These are phyloP conservation scores for Erodium moschatum DNA, from an alignment of 441 rosid genomes.

Conservation along the genomic window DNA sequence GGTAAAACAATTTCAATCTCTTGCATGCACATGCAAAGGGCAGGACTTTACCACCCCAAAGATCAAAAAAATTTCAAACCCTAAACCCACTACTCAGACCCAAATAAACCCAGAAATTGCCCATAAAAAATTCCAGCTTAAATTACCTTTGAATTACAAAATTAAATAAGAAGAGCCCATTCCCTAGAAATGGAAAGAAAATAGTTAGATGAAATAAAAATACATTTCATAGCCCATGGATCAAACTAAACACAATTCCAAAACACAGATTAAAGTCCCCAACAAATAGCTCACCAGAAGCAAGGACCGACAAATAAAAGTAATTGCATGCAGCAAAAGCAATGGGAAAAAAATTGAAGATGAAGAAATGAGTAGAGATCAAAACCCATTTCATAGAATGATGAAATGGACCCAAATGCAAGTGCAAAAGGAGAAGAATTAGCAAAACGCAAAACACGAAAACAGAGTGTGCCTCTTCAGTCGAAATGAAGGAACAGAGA, in stretches of 20 bases:
- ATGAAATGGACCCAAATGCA: not conserved
- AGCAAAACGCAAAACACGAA: not conserved
- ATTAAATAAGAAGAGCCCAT: not conserved
- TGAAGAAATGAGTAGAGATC: not conserved
- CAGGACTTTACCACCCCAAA: not conserved
- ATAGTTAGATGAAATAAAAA: not conserved
- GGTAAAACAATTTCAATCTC: not conserved
- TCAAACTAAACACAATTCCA: not conserved
- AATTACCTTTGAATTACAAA: slow-evolving; percentile 1
- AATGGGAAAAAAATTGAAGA: not conserved
- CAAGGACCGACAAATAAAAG: not conserved
- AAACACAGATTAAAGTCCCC: not conserved
- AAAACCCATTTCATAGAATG: slow-evolving; percentile 7
- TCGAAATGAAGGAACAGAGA: not conserved
- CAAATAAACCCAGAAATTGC: not conserved
- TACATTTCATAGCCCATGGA: not conserved
- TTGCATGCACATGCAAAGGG: not conserved
- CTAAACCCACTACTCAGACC: not conserved
- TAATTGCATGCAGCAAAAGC: not conserved
- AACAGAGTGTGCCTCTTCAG: slow-evolving; percentile 3
- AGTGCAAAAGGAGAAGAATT: not conserved
- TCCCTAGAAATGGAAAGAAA: slow-evolving; percentile 1
- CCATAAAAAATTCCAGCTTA: slow-evolving; percentile 1
- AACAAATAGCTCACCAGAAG: not conserved
- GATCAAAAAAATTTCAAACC: not conserved